Evolutionary conservation across 1,284 basidiomycete genomes (phyloP), one percentile per base, ranked within the genome.

Genomic region (Waitea zeae): DNA sequence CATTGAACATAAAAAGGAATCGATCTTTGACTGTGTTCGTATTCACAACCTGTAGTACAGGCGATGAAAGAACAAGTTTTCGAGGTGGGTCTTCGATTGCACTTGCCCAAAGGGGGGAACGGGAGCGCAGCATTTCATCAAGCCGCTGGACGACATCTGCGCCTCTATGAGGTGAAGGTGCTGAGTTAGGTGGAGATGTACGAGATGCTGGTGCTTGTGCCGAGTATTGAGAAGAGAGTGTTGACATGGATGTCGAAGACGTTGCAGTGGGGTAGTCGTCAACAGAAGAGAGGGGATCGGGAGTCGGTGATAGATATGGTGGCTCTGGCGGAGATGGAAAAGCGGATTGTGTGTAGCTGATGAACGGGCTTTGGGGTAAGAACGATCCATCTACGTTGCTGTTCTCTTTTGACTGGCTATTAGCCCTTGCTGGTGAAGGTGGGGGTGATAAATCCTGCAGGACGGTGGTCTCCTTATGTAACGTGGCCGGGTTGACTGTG

Each of bases 21-120:
- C 93, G 78, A 49, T 97, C 90, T 53, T 98, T 97, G 54, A 95
- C 83, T 1, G 84, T 92, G 46, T 90, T 84, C 22, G 77, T 67
- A 55, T 90, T 90, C 46, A 89, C 88, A 4, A 97, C 87, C 55
- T 98, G 93, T 12, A 96, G 62, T 12, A 95, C 83, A 2, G 89
- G 82, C 4, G 82, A 80, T 3, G 81, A 79, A 27, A 89, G 60
- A 12, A 95, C 57, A 17, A 97, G 58, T 49, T 81, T 87, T 29
- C 93, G 68, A 3, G 84, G 82, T 13, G 90, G 87, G 42, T 86
- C 75, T 41, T 89, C 86, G 32, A 92, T 62, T 20, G 68, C 64
- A 29, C 67, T 62, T 9, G 74, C 63, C 62, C 71, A 70, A 40
- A 65, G 56, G 0, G 70, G 63, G 49, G 70, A 69, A 45, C 66